Base-by-base conservation (phyloP, 345 rosid genomes). In the Bruguiera sexangula region DNA sequence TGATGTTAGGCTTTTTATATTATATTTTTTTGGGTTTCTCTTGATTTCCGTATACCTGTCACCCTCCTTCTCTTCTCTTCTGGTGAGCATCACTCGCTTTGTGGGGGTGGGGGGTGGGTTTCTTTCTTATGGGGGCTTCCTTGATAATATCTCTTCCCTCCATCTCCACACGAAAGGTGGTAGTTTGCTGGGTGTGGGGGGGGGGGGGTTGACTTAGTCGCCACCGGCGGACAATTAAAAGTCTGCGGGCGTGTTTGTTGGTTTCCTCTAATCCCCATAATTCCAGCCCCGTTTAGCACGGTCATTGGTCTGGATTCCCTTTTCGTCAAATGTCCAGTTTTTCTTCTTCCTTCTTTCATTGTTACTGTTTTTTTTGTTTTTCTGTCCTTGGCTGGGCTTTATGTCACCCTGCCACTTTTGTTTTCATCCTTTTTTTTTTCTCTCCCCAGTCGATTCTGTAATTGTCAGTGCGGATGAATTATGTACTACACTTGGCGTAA, bases 131-230 rank as follows among this genome's bases (percentile, higher is more conserved):
- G 29, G 29, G 29, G 36, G 29, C 2, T 54, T 7, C 37, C 37
- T 34, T 34, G 8, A 34, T 34, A 8, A 34, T 34, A 24, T 54
- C 24, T 54, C 37, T 62, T 75, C 53, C 32, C 62, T 66, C 61
- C 72, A 57, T 70, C 67, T 83, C 79, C 83, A 82, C 83, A 82
- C 72, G 86, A 86, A 87, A 86, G 91, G 91, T 85, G 94, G 94
- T 84, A 82, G 89, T 80, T 78, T 90, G 85, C 86, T 85, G 56
- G 24, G 24, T 24, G 24, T 24, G 0, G 24, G 24, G 24, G 24
- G 69, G n/a, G n/a, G 88, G 78, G 92, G 79, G 92, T 93, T 90
- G 96, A 93, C 98, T 88, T 86, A 34, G 46, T 76, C 76, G 70
- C 50, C 76, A 63, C 32, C 67, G 63, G 39, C 56, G 51, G 67